These are phyloP conservation scores for Litsea cubeba DNA, from an alignment of 164 flowering plant genomes.

Conservation along the genomic window DNA sequence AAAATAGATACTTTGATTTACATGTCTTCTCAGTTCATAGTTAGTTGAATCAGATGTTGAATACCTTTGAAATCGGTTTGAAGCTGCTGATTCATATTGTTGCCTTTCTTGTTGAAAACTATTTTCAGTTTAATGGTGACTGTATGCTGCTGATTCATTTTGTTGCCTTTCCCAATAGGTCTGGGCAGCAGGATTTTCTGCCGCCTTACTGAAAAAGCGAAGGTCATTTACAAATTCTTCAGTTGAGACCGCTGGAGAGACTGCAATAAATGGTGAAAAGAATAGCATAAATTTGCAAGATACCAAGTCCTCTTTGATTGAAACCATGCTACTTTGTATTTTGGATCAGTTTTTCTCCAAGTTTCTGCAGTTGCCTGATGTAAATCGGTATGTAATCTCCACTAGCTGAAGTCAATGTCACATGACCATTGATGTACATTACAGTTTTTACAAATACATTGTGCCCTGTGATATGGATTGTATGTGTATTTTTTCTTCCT, in stretches of 20 bases:
- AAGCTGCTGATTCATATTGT: background rate
- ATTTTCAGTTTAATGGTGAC: background rate
- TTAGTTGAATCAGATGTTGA: too few relatives aligned
- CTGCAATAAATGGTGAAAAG: constrained; percentile 19
- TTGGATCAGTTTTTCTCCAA: constrained; percentile 64
- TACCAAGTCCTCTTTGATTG: constrained; percentile 37
- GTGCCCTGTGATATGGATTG: background rate
- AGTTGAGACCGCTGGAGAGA: constrained; percentile 20
- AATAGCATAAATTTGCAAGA: constrained; percentile 26
- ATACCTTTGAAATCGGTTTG: too few relatives aligned
- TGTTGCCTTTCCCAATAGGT: constrained; percentile 41
- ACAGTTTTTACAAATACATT: background rate
- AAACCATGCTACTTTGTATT: constrained; percentile 34
- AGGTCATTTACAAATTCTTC: constrained; percentile 40
- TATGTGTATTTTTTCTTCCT: background rate
- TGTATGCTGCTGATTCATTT: background rate
- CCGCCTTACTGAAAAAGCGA: constrained; percentile 79
- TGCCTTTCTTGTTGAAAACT: constrained; percentile 4
- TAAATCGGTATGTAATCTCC: constrained; percentile 42
- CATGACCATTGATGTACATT: background rate
- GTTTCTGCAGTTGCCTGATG: constrained; percentile 55
- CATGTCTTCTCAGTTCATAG: background rate
- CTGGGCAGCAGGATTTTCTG: constrained; percentile 94
- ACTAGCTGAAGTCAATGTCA: background rate
- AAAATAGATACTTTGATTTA: background rate